Evolutionary conservation across 768 basidiomycete species (phyloP).

Genomic region (Agrocybe pediades): DNA sequence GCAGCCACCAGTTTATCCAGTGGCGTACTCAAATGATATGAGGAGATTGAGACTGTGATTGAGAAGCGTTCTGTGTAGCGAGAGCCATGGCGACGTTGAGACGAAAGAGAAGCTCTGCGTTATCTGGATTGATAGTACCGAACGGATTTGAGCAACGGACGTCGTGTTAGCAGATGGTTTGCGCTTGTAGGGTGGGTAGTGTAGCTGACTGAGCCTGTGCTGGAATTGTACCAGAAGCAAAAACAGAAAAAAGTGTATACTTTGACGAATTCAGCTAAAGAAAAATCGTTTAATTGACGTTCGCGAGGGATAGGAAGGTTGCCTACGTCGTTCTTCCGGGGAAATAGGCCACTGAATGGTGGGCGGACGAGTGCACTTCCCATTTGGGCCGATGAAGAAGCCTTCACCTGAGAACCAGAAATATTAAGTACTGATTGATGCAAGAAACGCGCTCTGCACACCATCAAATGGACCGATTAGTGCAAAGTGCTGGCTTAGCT

Average conservation of each 20-base stretch:
- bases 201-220: too few relatives aligned
- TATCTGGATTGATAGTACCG: conserved; percentile 63
- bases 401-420: too few relatives aligned
- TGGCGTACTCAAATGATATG: conserved; percentile 73
- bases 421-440: too few relatives aligned
- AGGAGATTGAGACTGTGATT: conserved; percentile 50
- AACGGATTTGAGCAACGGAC: conserved; percentile 69
- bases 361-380: too few relatives aligned
- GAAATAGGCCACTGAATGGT: too few relatives aligned
- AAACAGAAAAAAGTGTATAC: conserved; percentile 80
- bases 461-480: too few relatives aligned
- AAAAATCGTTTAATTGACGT: too few relatives aligned
- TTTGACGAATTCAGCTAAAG: conserved; percentile 71
- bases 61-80: conserved; percentile 42
- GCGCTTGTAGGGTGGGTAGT: conserved; percentile 25
- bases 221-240: conserved; percentile 67
- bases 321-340: too few relatives aligned
- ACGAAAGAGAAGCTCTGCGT: conserved; percentile 70
- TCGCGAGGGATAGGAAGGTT: too few relatives aligned
- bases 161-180: conserved; percentile 48
- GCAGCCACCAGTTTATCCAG: conserved; percentile 73
- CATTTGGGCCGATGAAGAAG: too few relatives aligned
- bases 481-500: too few relatives aligned
- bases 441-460: too few relatives aligned
- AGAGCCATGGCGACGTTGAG: conserved; percentile 35